Evolutionary conservation across 805 yeast genomes (phyloP).

Genomic region (Candida tallmaniae): DNA sequence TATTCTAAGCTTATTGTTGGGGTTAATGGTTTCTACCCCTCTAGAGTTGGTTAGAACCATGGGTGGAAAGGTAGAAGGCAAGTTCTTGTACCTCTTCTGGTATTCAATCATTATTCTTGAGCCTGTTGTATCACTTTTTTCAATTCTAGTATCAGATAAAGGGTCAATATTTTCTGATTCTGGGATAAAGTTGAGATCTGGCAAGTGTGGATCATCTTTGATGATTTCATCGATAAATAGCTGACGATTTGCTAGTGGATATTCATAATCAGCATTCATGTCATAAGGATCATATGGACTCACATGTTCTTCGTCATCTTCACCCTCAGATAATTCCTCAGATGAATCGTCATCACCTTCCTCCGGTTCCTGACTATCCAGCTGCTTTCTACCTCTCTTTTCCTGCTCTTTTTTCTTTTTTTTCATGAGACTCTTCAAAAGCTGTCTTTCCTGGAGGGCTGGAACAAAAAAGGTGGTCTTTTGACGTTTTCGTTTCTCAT

Average conservation of each 20-base stretch:
- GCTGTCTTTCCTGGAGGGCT: constrained; percentile 8
- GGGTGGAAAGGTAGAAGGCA: constrained; percentile 37
- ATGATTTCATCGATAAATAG: constrained; percentile 30
- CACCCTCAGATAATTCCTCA: constrained; percentile 14
- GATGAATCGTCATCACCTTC: too few species aligned
- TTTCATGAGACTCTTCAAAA: constrained; percentile 7
- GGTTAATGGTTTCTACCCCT: constrained; percentile 18
- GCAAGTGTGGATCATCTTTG: constrained; percentile 14
- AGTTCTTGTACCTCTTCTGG: constrained; percentile 25
- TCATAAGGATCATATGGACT: constrained; percentile 39
- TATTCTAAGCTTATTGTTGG: constrained; percentile 25
- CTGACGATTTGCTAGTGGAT: constrained; percentile 21
- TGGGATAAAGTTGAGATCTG: constrained; percentile 16
- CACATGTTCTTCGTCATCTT: constrained; percentile 23
- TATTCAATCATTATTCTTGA: constrained; percentile 25
- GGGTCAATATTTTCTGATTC: constrained; percentile 7
- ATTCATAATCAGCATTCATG: constrained; percentile 27
- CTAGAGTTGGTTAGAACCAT: constrained; percentile 13
- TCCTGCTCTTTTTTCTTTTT: constrained; percentile 7
- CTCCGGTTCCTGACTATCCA: constrained; percentile 6
- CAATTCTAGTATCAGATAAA: constrained; percentile 15
- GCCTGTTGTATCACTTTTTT: constrained; percentile 27
- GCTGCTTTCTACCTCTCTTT: constrained; percentile 9
- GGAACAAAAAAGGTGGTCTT: constrained; percentile 25
- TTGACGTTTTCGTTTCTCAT: constrained; percentile 29